Evolutionary conservation across 2,329 filamentous ascomycete species (phyloP).

Genomic region (Scedosporium minutisporum): DNA sequence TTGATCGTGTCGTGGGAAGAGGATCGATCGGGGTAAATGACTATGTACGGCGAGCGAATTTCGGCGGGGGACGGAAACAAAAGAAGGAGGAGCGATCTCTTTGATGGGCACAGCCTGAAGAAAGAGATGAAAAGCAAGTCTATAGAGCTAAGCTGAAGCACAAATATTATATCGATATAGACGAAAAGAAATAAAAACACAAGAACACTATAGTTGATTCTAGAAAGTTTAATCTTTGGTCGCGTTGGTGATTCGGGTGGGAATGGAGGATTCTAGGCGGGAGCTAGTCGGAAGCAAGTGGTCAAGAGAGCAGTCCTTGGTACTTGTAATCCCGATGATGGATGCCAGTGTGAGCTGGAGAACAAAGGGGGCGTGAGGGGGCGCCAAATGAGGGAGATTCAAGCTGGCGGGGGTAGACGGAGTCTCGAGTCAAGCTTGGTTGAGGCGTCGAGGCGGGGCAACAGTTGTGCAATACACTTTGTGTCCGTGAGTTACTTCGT

Average conservation of each 20-base stretch:
- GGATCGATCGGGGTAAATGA: neutral
- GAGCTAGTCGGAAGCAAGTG: neutral
- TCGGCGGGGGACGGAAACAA: neutral
- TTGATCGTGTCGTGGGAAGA: neutral
- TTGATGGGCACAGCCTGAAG: neutral
- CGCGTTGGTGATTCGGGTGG: neutral
- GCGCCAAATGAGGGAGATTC: neutral
- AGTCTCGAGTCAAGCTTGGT: no score
- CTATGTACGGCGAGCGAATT: neutral
- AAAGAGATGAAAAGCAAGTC: neutral
- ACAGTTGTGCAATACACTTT: neutral
- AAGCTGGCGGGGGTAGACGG: neutral
- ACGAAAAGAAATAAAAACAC: neutral
- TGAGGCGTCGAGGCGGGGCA: neutral
- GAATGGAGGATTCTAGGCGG: neutral
- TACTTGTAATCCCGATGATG: neutral
- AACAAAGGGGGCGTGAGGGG: neutral
- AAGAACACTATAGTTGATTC: slow-evolving; percentile 3
- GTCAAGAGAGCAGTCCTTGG: neutral
- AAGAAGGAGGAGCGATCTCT: neutral
- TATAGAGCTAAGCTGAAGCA: neutral
- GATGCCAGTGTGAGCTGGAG: neutral
- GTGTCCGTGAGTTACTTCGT: neutral
- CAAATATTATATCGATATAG: neutral
- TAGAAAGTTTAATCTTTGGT: neutral